Base-by-base conservation (phyloP, 805 yeast genomes). In the Zygosaccharomyces kombuchaensis region DNA sequence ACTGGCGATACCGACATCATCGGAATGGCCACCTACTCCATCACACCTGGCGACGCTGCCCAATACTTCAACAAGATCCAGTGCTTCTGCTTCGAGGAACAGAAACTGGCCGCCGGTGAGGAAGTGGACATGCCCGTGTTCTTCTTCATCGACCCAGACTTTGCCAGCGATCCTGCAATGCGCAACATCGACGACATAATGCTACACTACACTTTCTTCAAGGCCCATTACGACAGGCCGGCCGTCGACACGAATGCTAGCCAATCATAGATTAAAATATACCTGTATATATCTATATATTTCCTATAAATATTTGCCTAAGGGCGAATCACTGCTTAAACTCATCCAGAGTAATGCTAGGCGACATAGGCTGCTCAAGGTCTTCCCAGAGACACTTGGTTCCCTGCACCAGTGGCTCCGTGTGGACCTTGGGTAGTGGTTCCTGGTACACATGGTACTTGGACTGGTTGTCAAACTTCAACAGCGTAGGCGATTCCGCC, bases 41-140 rank as follows among this genome's bases (percentile, higher is more conserved):
- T 93, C 40, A 80, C 96, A 0, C 99, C 99, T 0, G 97, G 93
- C 55, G 91, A 87, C 57, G 96, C 93, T 6, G 96, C 98, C 0
- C 96, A 88, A 4, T 93, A 91, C 67, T 93, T 93, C 72, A 88
- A 88, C 71, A 93, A 93, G 68, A 93, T 93, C 59, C 99, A 93
- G 66, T 93, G 99, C 67, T 93, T 93, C 70, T 93, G 99, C 63
- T 93, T 93, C 61, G 99, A 93, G 70, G 99, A 93, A 65, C 99
- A 93, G 67, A 78, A 87, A 66, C 72, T 93, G 53, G 76, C 81
- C 45, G 96, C 97, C 2, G 97, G 97, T 7, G 99, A 93, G 68
- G 97, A 93, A 63, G 95, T 93, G 13, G 99, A 93, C 63, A 93
- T 93, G 99, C 99, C 99, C 0, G 87, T 93, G 7, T 93, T 93